Evolutionary conservation across 208 protist genomes (phyloP).

Genomic region (Histomonas meleagridis): DNA sequence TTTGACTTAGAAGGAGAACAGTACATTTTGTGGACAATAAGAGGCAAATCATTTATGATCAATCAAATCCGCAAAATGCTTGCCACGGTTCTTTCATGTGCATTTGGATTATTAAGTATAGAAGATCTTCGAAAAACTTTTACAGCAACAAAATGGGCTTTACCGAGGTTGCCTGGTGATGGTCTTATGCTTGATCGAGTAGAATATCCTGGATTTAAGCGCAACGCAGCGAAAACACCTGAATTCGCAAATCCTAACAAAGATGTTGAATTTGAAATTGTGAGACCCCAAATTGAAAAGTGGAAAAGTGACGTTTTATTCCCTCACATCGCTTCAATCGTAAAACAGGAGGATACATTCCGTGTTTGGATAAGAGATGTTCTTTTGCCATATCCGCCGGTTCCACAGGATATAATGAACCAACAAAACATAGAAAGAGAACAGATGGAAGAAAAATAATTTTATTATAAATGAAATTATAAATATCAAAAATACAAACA

Average conservation of each 20-base stretch:
- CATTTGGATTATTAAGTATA: not conserved
- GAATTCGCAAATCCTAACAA: not conserved
- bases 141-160: not conserved
- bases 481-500: too few species aligned
- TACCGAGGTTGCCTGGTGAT: not conserved
- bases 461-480: too few species aligned
- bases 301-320: not conserved
- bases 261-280: not conserved
- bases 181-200: not conserved
- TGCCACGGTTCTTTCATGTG: not conserved
- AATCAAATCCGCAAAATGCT: slow-evolving; percentile 21
- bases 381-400: not conserved
- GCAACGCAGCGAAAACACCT: not conserved
- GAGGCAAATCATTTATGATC: not conserved
- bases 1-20: not conserved
- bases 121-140: not conserved
- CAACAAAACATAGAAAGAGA: too few species aligned
- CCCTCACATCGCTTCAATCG: not conserved
- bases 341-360: not conserved
- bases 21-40: not conserved
- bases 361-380: not conserved
- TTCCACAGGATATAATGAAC: not conserved
- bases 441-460: too few species aligned
- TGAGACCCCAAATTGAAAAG: not conserved
- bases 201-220: not conserved